Conservation (phyloP, 257 asterid genomes). For the Ilex aquifolium region DNA sequence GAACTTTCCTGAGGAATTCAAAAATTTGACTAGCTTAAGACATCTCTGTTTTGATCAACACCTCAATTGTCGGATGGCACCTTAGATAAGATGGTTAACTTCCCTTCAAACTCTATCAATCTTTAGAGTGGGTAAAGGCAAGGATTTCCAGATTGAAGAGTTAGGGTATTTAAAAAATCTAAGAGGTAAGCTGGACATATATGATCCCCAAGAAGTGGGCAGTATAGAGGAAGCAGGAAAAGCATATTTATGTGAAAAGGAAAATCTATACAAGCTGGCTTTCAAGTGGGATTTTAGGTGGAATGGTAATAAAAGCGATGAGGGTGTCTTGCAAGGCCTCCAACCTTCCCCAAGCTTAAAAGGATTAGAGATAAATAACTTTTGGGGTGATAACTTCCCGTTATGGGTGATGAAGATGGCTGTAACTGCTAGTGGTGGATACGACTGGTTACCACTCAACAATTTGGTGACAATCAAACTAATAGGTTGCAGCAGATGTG, state of each 20-base stretch:
- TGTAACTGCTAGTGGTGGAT: background rate
- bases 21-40: background rate
- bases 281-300: constrained; percentile 5
- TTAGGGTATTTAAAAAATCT: background rate
- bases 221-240: background rate
- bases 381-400: constrained; percentile 10
- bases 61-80: background rate
- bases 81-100: background rate
- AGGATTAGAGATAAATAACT: background rate
- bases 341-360: constrained; percentile 18
- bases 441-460: background rate
- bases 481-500: constrained; percentile 2
- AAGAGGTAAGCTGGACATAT: background rate
- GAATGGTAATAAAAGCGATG: constrained; percentile 1
- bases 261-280: constrained; percentile 1
- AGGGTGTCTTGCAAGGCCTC: constrained; percentile 24
- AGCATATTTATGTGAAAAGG: background rate
- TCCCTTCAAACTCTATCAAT: background rate
- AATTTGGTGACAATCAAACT: constrained; percentile 7
- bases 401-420: constrained; percentile 15
- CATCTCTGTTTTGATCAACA: background rate
- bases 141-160: background rate
- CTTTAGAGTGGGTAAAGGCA: background rate
- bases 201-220: background rate
- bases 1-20: background rate